A percentile compares a stretch with the other conserved stretches of the same genome.
phyloP scores from a whole-genome alignment of 2,329 filamentous ascomycete species.

The Parafenestella ontariensis region DNA sequence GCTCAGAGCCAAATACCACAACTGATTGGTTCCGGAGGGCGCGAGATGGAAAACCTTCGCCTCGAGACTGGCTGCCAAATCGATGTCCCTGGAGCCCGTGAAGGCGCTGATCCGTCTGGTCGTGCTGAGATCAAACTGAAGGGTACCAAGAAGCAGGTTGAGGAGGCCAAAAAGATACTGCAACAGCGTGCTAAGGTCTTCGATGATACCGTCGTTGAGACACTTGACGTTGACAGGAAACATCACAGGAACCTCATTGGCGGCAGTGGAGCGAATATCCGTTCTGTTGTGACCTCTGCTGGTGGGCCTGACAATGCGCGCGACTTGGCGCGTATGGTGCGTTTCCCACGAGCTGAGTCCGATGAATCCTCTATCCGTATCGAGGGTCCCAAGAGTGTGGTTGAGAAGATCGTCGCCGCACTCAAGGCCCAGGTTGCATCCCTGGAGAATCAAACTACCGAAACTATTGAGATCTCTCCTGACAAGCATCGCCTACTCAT shows the following conservation, averaged over 20 bases:
- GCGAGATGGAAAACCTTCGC: constrained; percentile 88
- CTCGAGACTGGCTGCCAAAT: constrained; percentile 86
- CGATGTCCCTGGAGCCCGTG: constrained; percentile 83
- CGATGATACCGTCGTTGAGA: constrained; percentile 85
- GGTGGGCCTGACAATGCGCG: constrained; percentile 88
- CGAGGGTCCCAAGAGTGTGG: constrained; percentile 82
- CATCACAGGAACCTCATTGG: constrained; percentile 92
- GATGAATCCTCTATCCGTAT: constrained; percentile 85
- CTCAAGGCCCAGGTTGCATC: constrained; percentile 84
- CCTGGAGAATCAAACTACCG: constrained; percentile 81
- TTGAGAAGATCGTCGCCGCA: constrained; percentile 84
- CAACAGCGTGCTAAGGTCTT: constrained; percentile 87
- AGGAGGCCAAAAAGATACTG: constrained; percentile 88
- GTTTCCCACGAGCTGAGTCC: constrained; percentile 89
- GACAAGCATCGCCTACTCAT: constrained; percentile 93
- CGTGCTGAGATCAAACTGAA: constrained; percentile 88
- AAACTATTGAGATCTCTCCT: constrained; percentile 80
- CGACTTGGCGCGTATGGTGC: constrained; percentile 85
- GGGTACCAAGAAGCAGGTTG: constrained; percentile 89
- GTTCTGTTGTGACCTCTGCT: constrained; percentile 83
- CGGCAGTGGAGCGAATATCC: constrained; percentile 81
- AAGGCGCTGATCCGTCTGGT: constrained; percentile 68
- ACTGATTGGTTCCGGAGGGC: constrained; percentile 87
- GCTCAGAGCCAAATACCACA: constrained; percentile 93
- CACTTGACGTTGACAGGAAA: constrained; percentile 91